Evolutionary conservation across 352 stramenopile species (phyloP), one percentile per base, ranked within the genome.

Genomic region (Aphanomyces cochlioides): DNA sequence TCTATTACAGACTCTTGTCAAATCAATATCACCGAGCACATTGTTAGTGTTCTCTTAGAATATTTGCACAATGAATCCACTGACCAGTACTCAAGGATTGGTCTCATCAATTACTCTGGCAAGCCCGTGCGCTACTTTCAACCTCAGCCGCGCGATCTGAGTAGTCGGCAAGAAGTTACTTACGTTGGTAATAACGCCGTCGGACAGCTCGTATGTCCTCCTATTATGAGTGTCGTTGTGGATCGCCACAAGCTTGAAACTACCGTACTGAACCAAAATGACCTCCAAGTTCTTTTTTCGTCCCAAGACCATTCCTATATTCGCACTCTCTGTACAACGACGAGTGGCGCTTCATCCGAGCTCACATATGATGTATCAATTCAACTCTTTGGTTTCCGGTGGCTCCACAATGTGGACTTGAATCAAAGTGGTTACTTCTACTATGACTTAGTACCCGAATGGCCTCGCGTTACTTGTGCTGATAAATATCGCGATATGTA

Each of bases 11-110:
- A 61, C 48, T 45, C 64, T 12, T 19, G 59, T n/a, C 64, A 70
- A 19, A 17, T 70, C 47, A 70, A 70, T n/a, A n/a, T 70, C 13
- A 70, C 64, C 15, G 64, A 70, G 21, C 61, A 60, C 39, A 63
- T 37, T 54, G 36, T 70, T 17, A 70, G 61, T 19, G 19, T 41
- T 3, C 40, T 36, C 21, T 36, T 70, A 12, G 64, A 70, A 53
- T 40, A 34, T 6, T 70, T 43, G 21, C 17, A 8, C 8, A 10
- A 59, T 47, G 8, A 40, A 8, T 3, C 41, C 4, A 15, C 3
- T 38, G 34, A 34, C 19, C 19, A 12, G 6, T 28, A 28, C 15
- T 19, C 48, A 28, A 70, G 8, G 7, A 19, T 56, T 38, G 64
- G 64, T 5, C 13, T 70, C 5, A 21, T 70, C 19, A 70, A 70